Base-by-base conservation (phyloP, 257 asterid genomes). In the Prunella vulgaris region DNA sequence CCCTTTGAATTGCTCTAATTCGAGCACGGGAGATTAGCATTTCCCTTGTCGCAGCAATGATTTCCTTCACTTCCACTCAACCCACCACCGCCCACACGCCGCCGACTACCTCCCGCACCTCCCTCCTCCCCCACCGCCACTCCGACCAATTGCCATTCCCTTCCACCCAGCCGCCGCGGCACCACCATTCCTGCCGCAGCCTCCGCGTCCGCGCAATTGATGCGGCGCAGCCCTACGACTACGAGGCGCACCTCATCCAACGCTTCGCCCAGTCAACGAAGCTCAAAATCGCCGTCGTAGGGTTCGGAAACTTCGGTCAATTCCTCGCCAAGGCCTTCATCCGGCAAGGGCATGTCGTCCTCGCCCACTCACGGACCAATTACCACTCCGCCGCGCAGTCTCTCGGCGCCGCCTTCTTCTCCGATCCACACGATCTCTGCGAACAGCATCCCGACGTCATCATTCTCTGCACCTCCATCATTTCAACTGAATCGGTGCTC, bases 371-470 rank as follows among this genome's bases (percentile, higher is more conserved):
- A 21, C 78, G 97, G 4, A 66, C 87, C 0, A 74, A 88, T 69
- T 80, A 85, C 77, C 77, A 77, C 57, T 61, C 87, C 42, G 57
- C 74, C 14, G 95, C 97, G 0, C 71, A 80, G 44, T 77, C 92
- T 0, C 60, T 90, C 20, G 95, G 93, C 14, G 93, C 82, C 15
- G 70, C 83, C 1, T 91, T 88, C 80, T 87, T 81, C 76, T 49
- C 81, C 77, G 95, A 91, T 79, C 86, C 85, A 0, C 82, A 91
- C 60, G 97, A 91, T 63, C 85, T 91, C 25, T 91, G 97, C 69
- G 96, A 91, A 52, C 88, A 87, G 74, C 96, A 88, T 70, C 97
- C 96, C 1, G 97, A 91, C 56, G 91, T 91, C 14, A 88, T 91
- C 37, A 80, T 91, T 0, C 30, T 91, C 7, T 87, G 91, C 38